A percentile compares a stretch with the other conserved stretches of the same genome.
These are phyloP conservation scores for Tuber brumale DNA, from an alignment of 495 filamentous ascomycete genomes.

Conservation along the genomic window DNA sequence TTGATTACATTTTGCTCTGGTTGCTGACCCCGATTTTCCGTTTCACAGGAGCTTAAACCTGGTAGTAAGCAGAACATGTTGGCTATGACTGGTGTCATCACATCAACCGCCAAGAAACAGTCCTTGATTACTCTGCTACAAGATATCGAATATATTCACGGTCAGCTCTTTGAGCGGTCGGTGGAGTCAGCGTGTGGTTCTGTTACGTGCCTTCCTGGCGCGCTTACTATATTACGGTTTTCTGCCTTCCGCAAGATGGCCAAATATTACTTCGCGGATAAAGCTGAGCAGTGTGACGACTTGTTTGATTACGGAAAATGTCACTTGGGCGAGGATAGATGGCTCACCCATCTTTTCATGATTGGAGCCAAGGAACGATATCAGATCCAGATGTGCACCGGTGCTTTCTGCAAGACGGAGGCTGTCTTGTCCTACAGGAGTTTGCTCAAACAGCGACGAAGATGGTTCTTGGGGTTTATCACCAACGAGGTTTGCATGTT, in stretches of 20 bases:
- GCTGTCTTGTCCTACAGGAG: constrained; percentile 82
- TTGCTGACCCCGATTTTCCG: constrained; percentile 18
- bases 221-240: constrained; percentile 89
- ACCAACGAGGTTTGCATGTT: constrained; percentile 99
- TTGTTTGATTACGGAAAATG: constrained; percentile 95
- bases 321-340: constrained; percentile 91
- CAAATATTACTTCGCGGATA: constrained; percentile 98
- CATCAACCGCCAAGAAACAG: constrained; percentile 83
- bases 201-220: constrained; percentile 91
- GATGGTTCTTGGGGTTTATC: constrained; percentile 97
- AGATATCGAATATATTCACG: constrained; percentile 98
- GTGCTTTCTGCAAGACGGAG: constrained; percentile 97
- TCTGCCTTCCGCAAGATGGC: constrained; percentile 96
- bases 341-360: constrained; percentile 99
- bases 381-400: constrained; percentile 95
- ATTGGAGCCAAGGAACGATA: constrained; percentile 87
- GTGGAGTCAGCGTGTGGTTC: constrained; percentile 94
- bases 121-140: constrained; percentile 86
- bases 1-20: neutral
- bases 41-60: constrained; percentile 68
- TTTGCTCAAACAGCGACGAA: constrained; percentile 86
- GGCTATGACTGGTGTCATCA: constrained; percentile 98
- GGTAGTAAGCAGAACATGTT: constrained; percentile 90
- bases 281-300: constrained; percentile 91
- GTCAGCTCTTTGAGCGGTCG: constrained; percentile 92